Base-by-base conservation (phyloP, 1,139 yeast species). In the Diutina ranongensis region DNA sequence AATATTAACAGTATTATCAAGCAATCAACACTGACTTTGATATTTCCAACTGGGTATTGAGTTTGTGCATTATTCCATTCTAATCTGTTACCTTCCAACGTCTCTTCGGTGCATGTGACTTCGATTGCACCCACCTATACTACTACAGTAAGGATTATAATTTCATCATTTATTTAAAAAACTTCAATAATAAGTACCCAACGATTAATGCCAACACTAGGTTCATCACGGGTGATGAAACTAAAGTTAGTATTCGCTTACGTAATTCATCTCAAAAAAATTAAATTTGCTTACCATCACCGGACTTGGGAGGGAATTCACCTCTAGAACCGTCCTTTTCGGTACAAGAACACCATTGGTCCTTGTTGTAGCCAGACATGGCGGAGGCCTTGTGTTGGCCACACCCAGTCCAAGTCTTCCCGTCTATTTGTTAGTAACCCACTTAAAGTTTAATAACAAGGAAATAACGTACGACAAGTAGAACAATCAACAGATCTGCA, bases 251-350 rank as follows among this genome's bases (percentile, higher is more conserved):
- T 40, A 38, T 4, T n/a, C n/a, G n/a, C n/a, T n/a, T 13, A 21
- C 1, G 21, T 25, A 5, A 16, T 32, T 35, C 21, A 15, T 7
- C 15, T 19, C 27, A 13, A 8, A 22, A 22, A 13, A 22, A n/a
- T 25, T 38, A 38, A 8, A 32, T 32, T n/a, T 31, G 35, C 35
- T 31, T 40, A 27, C 48, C 48, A 8, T 35, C 41, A 10, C 73
- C 71, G 15, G 75, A 74, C 48, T 50, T 62, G 35, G 75, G 75
- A 10, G 75, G 75, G 51, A 65, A 70, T 12, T 50, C 45, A 28
- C 52, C 46, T 31, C 55, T 57, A 34, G 49, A 45, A 15, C 54
- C 52, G 21, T 53, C 55, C 18, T 49, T 53, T 41, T 59, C 63
- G 25, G 53, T 51, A 51, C 74, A 68, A 15, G 70, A 64, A 52